Percentiles rank a stretch among this genome's conserved stretches.
Evolutionary conservation across 306 rosid species (phyloP).

Genomic region (Quercus glauca): DNA sequence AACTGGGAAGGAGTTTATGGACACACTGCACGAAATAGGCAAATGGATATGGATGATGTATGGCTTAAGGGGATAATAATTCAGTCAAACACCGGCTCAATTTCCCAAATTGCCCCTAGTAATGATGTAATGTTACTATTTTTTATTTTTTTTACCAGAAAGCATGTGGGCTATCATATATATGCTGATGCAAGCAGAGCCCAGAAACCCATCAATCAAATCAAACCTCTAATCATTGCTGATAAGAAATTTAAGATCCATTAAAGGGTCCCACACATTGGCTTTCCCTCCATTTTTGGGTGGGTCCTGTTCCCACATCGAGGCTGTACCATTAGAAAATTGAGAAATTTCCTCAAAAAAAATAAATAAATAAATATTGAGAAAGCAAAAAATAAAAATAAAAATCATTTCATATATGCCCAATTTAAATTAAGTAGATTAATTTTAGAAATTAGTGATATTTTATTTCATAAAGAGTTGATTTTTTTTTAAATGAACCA

Average conservation of each 20-base stretch:
- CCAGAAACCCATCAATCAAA: slow-evolving; percentile 35
- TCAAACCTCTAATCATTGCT: slow-evolving; percentile 59
- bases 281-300: not conserved
- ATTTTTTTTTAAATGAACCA: too few relatives aligned
- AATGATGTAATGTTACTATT: not conserved
- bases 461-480: too few relatives aligned
- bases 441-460: too few relatives aligned
- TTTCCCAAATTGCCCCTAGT: slow-evolving; percentile 26
- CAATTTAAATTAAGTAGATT: too few relatives aligned
- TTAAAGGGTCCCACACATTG: not conserved
- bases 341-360: not conserved
- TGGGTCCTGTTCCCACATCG: not conserved
- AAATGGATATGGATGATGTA: slow-evolving; percentile 41
- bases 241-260: slow-evolving; percentile 43
- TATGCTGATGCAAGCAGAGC: slow-evolving; percentile 23
- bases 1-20: not conserved
- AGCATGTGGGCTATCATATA: slow-evolving; percentile 28
- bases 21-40: slow-evolving; percentile 49
- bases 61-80: slow-evolving; percentile 34
- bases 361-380: not conserved
- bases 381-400: not conserved
- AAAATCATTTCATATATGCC: too few relatives aligned
- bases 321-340: not conserved
- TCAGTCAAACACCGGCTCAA: slow-evolving; percentile 16
- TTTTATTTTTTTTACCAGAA: not conserved